A percentile compares a stretch with the other conserved stretches of the same genome.
phyloP scores from a whole-genome alignment of 192 early-diverging fungal species.

The Entophlyctis luteolus region DNA sequence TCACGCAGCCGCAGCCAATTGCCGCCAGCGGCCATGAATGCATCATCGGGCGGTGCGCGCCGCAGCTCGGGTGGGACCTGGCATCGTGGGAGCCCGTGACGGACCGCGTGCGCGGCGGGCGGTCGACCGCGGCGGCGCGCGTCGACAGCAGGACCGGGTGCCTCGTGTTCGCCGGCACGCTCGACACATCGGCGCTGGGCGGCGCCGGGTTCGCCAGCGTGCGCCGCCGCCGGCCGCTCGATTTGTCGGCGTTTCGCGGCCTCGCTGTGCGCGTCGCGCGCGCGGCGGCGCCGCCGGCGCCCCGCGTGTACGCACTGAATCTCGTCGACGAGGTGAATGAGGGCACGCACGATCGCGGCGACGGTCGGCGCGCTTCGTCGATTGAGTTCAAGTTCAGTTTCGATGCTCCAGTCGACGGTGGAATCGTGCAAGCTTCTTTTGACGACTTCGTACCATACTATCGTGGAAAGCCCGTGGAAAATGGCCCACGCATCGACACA shows the following conservation, averaged over 20 bases:
- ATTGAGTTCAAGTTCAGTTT: conserved; percentile 21
- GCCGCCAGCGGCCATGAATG: no score
- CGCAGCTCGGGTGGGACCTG: no score
- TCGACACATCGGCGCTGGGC: conserved; percentile 27
- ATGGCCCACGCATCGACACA: background rate
- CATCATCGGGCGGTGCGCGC: no score
- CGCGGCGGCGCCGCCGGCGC: background rate
- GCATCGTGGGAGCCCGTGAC: background rate
- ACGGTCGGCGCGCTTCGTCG: conserved; percentile 2
- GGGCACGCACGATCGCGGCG: background rate
- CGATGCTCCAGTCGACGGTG: background rate
- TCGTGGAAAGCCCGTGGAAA: background rate
- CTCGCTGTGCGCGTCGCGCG: background rate
- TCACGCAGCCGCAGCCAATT: no score
- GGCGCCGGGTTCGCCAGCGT: conserved; percentile 26
- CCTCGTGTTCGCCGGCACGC: background rate
- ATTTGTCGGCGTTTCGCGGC: background rate
- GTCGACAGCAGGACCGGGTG: background rate
- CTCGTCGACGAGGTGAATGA: background rate
- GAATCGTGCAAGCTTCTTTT: background rate
- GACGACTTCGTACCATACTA: conserved; percentile 17
- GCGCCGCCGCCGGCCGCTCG: background rate
- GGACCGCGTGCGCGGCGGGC: background rate
- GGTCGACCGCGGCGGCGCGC: background rate
- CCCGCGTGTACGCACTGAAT: conserved; percentile 9